Conservation (phyloP, 2,329 filamentous ascomycete species). For the Akanthomyces muscarius region DNA sequence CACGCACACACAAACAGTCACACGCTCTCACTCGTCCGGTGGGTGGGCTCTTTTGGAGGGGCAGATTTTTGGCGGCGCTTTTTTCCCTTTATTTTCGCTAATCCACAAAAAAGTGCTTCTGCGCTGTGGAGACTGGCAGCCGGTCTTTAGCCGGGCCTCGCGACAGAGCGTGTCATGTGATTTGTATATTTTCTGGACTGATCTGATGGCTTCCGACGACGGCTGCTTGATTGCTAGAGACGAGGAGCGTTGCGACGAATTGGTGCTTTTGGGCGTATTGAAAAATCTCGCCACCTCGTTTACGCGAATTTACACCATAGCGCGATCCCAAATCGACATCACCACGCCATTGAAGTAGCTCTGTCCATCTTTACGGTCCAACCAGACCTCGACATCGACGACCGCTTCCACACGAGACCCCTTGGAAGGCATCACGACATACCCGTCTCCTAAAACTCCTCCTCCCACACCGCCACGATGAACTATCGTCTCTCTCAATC, state of each 20-base stretch:
- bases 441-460: background rate
- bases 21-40: background rate
- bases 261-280: background rate
- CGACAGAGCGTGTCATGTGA: constrained; percentile 33
- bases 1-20: constrained; percentile 9
- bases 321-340: background rate
- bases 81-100: constrained; percentile 37
- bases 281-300: background rate
- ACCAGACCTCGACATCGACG: background rate
- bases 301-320: background rate
- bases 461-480: background rate
- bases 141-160: constrained; percentile 32
- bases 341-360: background rate
- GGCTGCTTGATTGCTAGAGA: background rate
- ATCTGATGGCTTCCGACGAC: background rate
- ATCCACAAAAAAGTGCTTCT: constrained; percentile 34
- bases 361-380: background rate
- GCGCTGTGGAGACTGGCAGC: constrained; percentile 20
- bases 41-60: constrained; percentile 31
- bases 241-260: background rate
- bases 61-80: constrained; percentile 32
- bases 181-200: constrained; percentile 28
- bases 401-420: background rate
- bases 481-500: constrained; percentile 14
- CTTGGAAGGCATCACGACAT: constrained; percentile 2